Evolutionary conservation across 441 rosid species (phyloP).

Genomic region (Macaranga tanarius): DNA sequence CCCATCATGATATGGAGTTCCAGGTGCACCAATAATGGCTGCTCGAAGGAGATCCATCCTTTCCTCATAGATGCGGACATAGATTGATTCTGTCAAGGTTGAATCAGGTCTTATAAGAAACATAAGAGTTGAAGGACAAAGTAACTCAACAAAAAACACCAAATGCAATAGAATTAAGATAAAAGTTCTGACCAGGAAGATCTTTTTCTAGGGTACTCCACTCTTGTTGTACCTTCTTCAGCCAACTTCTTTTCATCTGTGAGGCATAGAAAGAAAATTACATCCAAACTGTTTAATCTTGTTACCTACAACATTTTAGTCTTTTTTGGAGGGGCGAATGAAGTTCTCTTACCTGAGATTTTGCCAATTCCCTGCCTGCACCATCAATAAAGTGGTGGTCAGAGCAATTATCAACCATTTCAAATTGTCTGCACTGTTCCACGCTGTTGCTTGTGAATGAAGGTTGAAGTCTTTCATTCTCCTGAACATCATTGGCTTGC

Average conservation of each 20-base stretch:
- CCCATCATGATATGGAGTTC: constrained; percentile 89
- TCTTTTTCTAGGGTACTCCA: constrained; percentile 73
- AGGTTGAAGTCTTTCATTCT: constrained; percentile 26
- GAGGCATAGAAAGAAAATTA: constrained; percentile 7
- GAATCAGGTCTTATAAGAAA: constrained; percentile 11
- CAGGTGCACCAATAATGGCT: constrained; percentile 74
- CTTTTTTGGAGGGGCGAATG: constrained; percentile 11
- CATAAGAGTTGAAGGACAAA: not conserved
- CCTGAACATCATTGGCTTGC: constrained; percentile 35
- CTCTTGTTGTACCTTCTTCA: constrained; percentile 85
- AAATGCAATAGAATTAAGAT: not conserved
- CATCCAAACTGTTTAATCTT: constrained; percentile 6
- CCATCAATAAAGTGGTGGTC: constrained; percentile 71
- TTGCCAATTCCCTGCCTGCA: constrained; percentile 39
- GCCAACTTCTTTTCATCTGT: constrained; percentile 71
- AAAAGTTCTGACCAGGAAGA: constrained; percentile 69
- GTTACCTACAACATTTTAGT: not conserved
- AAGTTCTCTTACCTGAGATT: constrained; percentile 58
- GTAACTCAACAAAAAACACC: not conserved
- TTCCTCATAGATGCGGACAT: constrained; percentile 74
- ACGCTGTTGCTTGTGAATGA: constrained; percentile 22
- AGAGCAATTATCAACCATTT: constrained; percentile 65
- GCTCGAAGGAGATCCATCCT: constrained; percentile 86
- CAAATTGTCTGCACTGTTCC: constrained; percentile 58
- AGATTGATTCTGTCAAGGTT: constrained; percentile 61